phyloP scores from a whole-genome alignment of 352 stramenopile genomes.

The Globisporangium nodosum region DNA sequence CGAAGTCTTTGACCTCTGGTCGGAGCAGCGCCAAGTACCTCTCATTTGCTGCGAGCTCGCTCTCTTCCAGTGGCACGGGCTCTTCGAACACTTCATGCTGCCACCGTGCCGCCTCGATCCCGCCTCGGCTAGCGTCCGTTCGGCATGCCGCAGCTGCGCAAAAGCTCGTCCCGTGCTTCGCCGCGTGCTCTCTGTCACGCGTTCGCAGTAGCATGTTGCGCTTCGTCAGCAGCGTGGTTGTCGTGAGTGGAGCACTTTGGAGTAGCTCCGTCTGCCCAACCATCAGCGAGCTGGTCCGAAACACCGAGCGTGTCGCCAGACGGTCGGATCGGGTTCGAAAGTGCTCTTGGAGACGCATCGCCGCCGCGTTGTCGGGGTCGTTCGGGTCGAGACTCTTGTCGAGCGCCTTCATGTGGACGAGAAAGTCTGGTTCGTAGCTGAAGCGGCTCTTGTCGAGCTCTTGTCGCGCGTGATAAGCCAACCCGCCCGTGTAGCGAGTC shows the following conservation, averaged over 20 bases:
- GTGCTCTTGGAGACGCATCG: slow-evolving; percentile 44
- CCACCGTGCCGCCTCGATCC: slow-evolving; percentile 5
- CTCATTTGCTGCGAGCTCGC: slow-evolving; percentile 52
- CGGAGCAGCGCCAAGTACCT: slow-evolving; percentile 55
- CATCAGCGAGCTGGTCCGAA: slow-evolving; percentile 26
- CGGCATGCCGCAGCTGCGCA: slow-evolving; percentile 19
- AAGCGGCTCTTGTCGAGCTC: slow-evolving; percentile 25
- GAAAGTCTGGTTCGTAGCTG: slow-evolving; percentile 58
- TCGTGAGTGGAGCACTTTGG: not conserved
- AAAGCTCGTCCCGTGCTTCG: slow-evolving; percentile 39
- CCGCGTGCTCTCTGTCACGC: slow-evolving; percentile 44
- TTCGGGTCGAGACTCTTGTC: slow-evolving; percentile 57
- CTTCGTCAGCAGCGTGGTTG: slow-evolving; percentile 36
- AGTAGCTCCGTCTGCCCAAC: slow-evolving; percentile 4
- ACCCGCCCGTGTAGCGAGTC: not conserved
- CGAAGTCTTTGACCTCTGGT: slow-evolving; percentile 53
- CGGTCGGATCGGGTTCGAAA: slow-evolving; percentile 25
- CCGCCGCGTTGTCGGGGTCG: slow-evolving; percentile 55
- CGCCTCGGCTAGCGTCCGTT: slow-evolving; percentile 9
- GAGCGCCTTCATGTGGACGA: slow-evolving; percentile 37
- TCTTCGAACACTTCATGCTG: slow-evolving; percentile 46
- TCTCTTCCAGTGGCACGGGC: slow-evolving; percentile 56
- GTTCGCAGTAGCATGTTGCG: slow-evolving; percentile 56
- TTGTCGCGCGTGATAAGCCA: slow-evolving; percentile 3
- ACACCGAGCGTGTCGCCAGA: slow-evolving; percentile 33